These are phyloP conservation scores for Sanghuangporus sanghuang DNA, from an alignment of 1,284 basidiomycete species.

Conservation along the genomic window DNA sequence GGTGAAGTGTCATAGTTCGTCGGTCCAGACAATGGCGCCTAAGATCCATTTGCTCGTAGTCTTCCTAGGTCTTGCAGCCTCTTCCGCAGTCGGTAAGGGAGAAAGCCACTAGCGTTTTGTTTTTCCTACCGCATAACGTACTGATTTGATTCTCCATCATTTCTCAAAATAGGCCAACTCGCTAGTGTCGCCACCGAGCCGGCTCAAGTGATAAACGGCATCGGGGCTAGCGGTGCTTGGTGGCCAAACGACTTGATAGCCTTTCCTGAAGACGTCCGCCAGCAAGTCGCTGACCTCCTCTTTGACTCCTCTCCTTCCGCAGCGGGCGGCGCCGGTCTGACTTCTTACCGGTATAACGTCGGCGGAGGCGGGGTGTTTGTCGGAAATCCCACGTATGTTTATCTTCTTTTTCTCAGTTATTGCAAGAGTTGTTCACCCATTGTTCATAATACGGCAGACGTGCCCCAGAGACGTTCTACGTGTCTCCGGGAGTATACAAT, in stretches of 20 bases:
- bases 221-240: conserved; percentile 26
- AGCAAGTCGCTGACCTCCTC: conserved; percentile 19
- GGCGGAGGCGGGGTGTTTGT: conserved; percentile 24
- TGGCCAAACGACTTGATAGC: conserved; percentile 22
- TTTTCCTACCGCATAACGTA: not conserved
- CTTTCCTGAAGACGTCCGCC: conserved; percentile 20
- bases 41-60: not conserved
- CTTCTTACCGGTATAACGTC: conserved; percentile 25
- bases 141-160: not conserved
- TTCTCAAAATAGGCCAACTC: conserved; percentile 5
- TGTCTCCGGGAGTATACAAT: conserved; percentile 24
- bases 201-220: conserved; percentile 22
- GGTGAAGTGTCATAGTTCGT: not conserved
- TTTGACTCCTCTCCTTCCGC: conserved; percentile 14
- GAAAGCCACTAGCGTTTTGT: not conserved
- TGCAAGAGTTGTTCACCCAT: not conserved
- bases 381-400: conserved; percentile 18
- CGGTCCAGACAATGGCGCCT: not conserved
- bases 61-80: not conserved
- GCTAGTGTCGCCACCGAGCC: conserved; percentile 17
- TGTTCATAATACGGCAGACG: conserved; percentile 12
- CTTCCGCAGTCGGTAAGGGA: not conserved
- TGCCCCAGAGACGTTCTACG: conserved; percentile 24
- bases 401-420: not conserved
- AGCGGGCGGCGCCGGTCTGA: conserved; percentile 20